phyloP scores from a whole-genome alignment of 2,329 filamentous ascomycete species.

The Sporothrix sp. region DNA sequence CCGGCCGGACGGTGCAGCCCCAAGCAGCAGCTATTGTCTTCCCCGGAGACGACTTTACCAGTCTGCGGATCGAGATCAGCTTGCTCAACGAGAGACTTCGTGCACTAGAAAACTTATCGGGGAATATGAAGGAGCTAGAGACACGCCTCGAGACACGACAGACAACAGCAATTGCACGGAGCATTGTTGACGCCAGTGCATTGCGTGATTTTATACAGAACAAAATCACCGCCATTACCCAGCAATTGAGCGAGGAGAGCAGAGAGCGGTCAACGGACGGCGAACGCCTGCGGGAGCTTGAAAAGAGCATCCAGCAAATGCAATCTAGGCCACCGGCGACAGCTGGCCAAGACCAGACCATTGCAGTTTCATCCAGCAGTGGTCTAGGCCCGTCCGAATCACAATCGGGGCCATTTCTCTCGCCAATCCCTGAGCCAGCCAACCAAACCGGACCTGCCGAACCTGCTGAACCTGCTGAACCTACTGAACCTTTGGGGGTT shows the following conservation, averaged over 20 bases:
- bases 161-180: neutral
- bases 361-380: neutral
- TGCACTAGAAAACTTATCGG: neutral
- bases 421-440: neutral
- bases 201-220: too few species aligned
- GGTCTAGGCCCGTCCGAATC: neutral
- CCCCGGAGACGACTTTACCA: constrained; percentile 17
- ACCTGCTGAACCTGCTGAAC: neutral
- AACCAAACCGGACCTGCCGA: neutral
- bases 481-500: too few species aligned
- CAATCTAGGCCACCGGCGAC: neutral
- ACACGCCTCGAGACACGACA: neutral
- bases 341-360: neutral
- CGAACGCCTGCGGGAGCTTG: constrained; percentile 2
- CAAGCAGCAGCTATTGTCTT: constrained; percentile 4
- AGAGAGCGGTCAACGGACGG: neutral
- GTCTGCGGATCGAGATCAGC: constrained; percentile 13
- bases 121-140: neutral
- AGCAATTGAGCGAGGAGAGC: neutral
- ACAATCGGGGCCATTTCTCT: neutral
- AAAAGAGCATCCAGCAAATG: neutral
- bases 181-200: too few species aligned
- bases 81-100: constrained; percentile 8
- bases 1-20: too few species aligned
- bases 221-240: too few species aligned